Evolutionary conservation across 1,139 yeast genomes (phyloP).

Genomic region (Debaryomyces psychrophilus): DNA sequence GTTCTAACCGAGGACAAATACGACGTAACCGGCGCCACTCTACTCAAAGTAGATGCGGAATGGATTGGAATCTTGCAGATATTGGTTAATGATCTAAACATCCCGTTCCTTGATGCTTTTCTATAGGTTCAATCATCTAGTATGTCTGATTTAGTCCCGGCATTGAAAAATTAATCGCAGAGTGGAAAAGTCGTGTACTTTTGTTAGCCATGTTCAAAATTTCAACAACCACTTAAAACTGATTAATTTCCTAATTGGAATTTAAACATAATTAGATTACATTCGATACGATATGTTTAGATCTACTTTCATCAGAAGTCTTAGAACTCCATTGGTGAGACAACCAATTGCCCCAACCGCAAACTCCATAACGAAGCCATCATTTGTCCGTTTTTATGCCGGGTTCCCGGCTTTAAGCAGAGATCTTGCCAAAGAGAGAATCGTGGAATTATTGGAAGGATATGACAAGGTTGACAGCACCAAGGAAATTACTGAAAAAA

Average conservation of each 20-base stretch:
- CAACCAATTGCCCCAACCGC: slow-evolving; percentile 19
- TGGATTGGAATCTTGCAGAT: slow-evolving; percentile 6
- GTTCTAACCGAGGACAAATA: slow-evolving; percentile 10
- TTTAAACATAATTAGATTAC: slow-evolving; percentile 2
- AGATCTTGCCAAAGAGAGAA: slow-evolving; percentile 73
- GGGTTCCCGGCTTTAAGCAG: slow-evolving; percentile 68
- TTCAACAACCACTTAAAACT: slow-evolving; percentile 15
- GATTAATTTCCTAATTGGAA: slow-evolving; percentile 2
- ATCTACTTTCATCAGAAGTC: slow-evolving; percentile 30
- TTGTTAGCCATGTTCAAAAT: slow-evolving; percentile 4
- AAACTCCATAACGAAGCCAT: slow-evolving; percentile 18
- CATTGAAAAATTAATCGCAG: slow-evolving; percentile 7
- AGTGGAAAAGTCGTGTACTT: slow-evolving; percentile 3
- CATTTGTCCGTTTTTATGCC: slow-evolving; percentile 53
- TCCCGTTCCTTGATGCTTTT: slow-evolving; percentile 1
- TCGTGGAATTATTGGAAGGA: slow-evolving; percentile 76
- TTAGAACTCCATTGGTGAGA: slow-evolving; percentile 29
- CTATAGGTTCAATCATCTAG: not conserved
- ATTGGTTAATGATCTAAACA: slow-evolving; percentile 17
- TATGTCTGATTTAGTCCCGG: slow-evolving; percentile 1
- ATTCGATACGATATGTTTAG: slow-evolving; percentile 36
- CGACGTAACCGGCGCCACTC: slow-evolving; percentile 15
- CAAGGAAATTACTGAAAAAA: slow-evolving; percentile 55
- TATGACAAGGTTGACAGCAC: slow-evolving; percentile 65
- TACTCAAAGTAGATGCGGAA: not conserved